A percentile compares a stretch with the other conserved stretches of the same genome.
Conservation (phyloP, 2,329 filamentous ascomycete genomes). For the Chrysoporthe deuterocubensis region DNA sequence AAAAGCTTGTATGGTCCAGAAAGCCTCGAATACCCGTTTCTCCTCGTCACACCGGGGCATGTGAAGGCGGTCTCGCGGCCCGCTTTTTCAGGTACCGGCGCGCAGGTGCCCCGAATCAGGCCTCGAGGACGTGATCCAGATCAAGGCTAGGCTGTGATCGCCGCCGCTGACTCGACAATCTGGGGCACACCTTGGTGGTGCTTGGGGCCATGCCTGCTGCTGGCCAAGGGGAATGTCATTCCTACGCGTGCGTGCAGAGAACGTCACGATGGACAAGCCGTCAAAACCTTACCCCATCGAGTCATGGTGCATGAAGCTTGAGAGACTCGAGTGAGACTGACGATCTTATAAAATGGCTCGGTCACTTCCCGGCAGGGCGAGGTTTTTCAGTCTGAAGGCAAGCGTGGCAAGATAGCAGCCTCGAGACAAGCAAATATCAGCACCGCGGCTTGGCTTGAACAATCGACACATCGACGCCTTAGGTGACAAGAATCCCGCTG, state of each 20-base stretch:
- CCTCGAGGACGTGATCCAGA: background rate
- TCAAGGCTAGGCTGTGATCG: conserved; percentile 15
- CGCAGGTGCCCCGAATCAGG: background rate
- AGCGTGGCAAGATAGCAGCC: background rate
- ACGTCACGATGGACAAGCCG: conserved; percentile 12
- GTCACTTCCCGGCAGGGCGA: background rate
- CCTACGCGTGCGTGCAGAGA: background rate
- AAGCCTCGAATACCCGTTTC: conserved; percentile 21
- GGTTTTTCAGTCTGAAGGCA: background rate
- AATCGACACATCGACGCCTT: too few species aligned
- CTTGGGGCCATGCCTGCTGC: background rate
- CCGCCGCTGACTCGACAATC: conserved; percentile 7
- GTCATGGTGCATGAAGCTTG: conserved; percentile 11
- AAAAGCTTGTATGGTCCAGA: background rate
- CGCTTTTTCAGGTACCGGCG: conserved; percentile 20
- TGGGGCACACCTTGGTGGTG: conserved; percentile 5
- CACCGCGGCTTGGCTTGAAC: too few species aligned
- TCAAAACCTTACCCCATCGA: conserved; percentile 1
- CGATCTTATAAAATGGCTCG: background rate
- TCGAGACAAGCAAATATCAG: background rate
- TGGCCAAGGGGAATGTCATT: background rate
- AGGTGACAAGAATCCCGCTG: too few species aligned
- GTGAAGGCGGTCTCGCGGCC: conserved; percentile 9
- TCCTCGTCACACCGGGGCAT: conserved; percentile 2
- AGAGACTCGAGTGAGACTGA: background rate